phyloP scores from a whole-genome alignment of 2,329 filamentous ascomycete genomes.

The Colletotrichum tabaci region DNA sequence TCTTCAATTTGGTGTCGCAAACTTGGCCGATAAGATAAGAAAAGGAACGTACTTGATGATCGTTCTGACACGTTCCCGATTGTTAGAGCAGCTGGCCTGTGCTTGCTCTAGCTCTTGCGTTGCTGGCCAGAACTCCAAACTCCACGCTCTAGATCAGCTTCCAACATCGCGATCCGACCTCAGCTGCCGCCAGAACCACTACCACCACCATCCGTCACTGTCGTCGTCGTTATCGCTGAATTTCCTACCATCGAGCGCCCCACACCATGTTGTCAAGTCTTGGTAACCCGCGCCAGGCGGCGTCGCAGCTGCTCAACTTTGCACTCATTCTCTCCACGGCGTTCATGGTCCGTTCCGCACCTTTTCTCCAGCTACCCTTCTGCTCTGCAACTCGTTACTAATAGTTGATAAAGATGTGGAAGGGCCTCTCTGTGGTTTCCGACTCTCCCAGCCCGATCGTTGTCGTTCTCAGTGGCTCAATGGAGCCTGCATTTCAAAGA shows the following conservation, averaged over 20 bases:
- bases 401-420: slow-evolving; percentile 76
- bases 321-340: slow-evolving; percentile 90
- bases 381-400: slow-evolving; percentile 3
- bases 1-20: too few species aligned
- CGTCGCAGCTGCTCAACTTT: slow-evolving; percentile 90
- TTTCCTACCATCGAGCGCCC: not conserved
- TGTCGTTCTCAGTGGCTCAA: slow-evolving; percentile 86
- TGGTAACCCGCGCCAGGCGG: slow-evolving; percentile 83
- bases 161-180: slow-evolving; percentile 13
- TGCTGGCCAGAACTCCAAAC: slow-evolving; percentile 40
- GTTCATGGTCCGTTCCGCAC: slow-evolving; percentile 77
- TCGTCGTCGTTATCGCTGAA: too few species aligned
- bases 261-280: slow-evolving; percentile 77
- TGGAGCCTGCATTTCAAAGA: slow-evolving; percentile 87
- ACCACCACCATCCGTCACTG: not conserved
- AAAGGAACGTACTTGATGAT: slow-evolving; percentile 15
- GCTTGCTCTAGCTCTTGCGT: slow-evolving; percentile 34
- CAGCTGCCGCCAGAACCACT: slow-evolving; percentile 5
- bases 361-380: not conserved
- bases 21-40: slow-evolving; percentile 31
- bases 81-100: slow-evolving; percentile 35
- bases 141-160: not conserved
- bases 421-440: slow-evolving; percentile 84
- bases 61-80: slow-evolving; percentile 34
- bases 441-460: slow-evolving; percentile 85